These are phyloP conservation scores for Mycena crocata DNA, from an alignment of 768 basidiomycete genomes.

Conservation along the genomic window DNA sequence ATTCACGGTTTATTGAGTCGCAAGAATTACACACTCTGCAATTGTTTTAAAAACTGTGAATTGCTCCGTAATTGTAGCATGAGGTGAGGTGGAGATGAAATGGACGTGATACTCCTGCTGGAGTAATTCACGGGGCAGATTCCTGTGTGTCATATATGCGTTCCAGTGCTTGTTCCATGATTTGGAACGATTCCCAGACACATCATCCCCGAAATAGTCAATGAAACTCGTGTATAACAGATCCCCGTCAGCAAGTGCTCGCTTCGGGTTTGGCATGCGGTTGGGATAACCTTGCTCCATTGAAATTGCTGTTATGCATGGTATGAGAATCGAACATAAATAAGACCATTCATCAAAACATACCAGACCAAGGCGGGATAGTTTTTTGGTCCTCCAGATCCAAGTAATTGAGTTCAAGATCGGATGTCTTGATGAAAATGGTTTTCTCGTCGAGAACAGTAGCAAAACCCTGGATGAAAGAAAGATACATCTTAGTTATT, in stretches of 20 bases:
- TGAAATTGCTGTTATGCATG: not conserved
- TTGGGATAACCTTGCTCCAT: constrained; percentile 34
- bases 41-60: constrained; percentile 46
- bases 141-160: constrained; percentile 50
- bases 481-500: not conserved
- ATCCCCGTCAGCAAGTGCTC: constrained; percentile 42
- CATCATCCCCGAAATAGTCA: constrained; percentile 54
- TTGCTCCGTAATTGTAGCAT: constrained; percentile 52
- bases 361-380: constrained; percentile 13
- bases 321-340: constrained; percentile 29
- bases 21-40: constrained; percentile 18
- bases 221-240: constrained; percentile 46
- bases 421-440: not conserved
- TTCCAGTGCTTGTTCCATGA: constrained; percentile 61
- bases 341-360: not conserved
- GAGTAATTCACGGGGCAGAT: constrained; percentile 48
- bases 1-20: constrained; percentile 3
- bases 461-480: constrained; percentile 26
- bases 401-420: constrained; percentile 12
- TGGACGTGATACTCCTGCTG: constrained; percentile 52
- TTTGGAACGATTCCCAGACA: constrained; percentile 58
- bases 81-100: constrained; percentile 54
- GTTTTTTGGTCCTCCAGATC: constrained; percentile 11
- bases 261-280: constrained; percentile 50
- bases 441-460: not conserved